Evolutionary conservation across 2,329 filamentous ascomycete genomes (phyloP), one percentile per base, ranked within the genome.

Genomic region (Fusarium devonianum): DNA sequence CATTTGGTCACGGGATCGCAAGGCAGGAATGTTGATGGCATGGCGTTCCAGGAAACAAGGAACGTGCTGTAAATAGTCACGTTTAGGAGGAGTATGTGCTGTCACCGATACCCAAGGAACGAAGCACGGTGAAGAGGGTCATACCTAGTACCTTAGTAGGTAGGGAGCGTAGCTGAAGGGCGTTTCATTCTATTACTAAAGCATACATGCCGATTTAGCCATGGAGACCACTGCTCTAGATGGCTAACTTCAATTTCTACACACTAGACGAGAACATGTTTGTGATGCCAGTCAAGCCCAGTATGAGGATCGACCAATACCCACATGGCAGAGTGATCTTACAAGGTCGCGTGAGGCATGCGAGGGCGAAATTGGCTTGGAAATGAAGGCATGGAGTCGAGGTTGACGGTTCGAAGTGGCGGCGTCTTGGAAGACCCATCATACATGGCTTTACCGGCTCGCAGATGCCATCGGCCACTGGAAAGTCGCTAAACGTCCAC

Each of bases 21-120:
- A 37, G 43, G 47, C 28, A 49, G 52, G 60, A 63, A 60, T 58
- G 50, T 21, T 53, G 34, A 43, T 37, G 53, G 35, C 45, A 60
- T 36, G 52, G 51, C 40, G 53, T 50, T 49, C 38, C 35, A 43
- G 48, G 43, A 36, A 35, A 23, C 51, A 39, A 45, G 35, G 35
- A 45, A 41, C 37, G 37, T 43, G 45, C 35, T 45, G n/a, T 42
- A 46, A 46, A 33, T 49, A 44, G 35, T 17, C 13, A 19, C 50
- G 38, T 49, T 5, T 40, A 38, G 36, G 47, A 49, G 23, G 37
- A 54, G 30, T 36, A 28, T 59, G 43, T 52, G 33, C 35, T 38
- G 40, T 44, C 51, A 64, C 49, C 40, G 49, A 63, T 64, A 64
- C 61, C 58, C 50, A 50, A 58, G 29, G 50, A 58, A 44, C 19